Evolutionary conservation across 2,329 filamentous ascomycete genomes (phyloP).

Genomic region (Corinectria fuckeliana): DNA sequence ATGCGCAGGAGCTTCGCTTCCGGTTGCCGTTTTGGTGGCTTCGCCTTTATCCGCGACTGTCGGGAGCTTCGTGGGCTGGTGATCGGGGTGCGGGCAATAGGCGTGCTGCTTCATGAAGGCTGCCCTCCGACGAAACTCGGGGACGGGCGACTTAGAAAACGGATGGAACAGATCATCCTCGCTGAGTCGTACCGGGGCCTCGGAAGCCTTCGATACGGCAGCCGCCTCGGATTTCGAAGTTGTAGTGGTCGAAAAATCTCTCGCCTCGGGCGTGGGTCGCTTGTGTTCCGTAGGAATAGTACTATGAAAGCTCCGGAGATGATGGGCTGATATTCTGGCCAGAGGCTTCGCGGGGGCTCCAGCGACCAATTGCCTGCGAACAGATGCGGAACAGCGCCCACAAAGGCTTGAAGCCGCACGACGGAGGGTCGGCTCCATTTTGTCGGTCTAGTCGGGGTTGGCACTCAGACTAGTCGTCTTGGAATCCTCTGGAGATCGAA

Average conservation of each 20-base stretch:
- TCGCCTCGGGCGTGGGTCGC: slow-evolving; percentile 21
- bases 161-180: slow-evolving; percentile 91
- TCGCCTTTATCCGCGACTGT: slow-evolving; percentile 70
- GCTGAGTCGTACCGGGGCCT: slow-evolving; percentile 53
- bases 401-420: slow-evolving; percentile 49
- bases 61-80: slow-evolving; percentile 75
- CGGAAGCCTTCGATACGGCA: slow-evolving; percentile 31
- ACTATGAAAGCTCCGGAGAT: slow-evolving; percentile 40
- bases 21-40: slow-evolving; percentile 61
- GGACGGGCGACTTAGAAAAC: slow-evolving; percentile 86
- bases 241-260: slow-evolving; percentile 43
- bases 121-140: slow-evolving; percentile 85
- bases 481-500: slow-evolving; percentile 21
- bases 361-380: slow-evolving; percentile 40
- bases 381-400: slow-evolving; percentile 47
- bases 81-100: slow-evolving; percentile 89
- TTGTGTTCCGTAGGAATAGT: slow-evolving; percentile 33
- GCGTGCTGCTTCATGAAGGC: slow-evolving; percentile 93
- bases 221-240: slow-evolving; percentile 37
- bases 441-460: slow-evolving; percentile 9
- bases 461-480: slow-evolving; percentile 17
- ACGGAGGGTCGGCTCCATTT: slow-evolving; percentile 51
- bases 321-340: slow-evolving; percentile 39
- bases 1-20: slow-evolving; percentile 73
- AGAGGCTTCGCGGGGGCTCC: slow-evolving; percentile 33